Conservation (phyloP, 352 stramenopile genomes). For the Phytophthora tentaculata region DNA sequence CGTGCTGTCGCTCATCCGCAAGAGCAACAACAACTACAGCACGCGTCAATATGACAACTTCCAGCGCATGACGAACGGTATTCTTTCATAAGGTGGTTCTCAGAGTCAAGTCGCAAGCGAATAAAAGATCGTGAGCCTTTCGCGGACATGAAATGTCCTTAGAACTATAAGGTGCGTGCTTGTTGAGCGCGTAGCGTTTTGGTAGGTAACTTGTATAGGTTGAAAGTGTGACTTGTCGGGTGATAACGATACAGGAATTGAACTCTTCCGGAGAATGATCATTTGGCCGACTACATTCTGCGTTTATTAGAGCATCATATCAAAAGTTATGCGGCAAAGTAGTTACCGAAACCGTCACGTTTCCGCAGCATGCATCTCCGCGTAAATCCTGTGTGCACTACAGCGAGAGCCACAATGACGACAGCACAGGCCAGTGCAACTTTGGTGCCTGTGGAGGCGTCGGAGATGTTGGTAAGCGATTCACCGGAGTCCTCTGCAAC, state of each 20-base stretch:
- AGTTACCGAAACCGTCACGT: constrained; percentile 40
- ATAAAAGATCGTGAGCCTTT: constrained; percentile 14
- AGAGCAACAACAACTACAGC: constrained; percentile 94
- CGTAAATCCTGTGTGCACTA: constrained; percentile 76
- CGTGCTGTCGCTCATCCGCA: constrained; percentile 90
- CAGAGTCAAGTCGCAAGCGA: constrained; percentile 11
- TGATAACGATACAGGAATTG: constrained; percentile 7
- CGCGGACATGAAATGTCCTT: constrained; percentile 13
- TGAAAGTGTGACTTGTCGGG: constrained; percentile 1
- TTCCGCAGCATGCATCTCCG: constrained; percentile 74
- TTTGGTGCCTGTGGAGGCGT: constrained; percentile 67
- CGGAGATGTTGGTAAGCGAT: constrained; percentile 50
- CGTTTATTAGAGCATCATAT: constrained; percentile 14
- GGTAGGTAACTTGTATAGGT: constrained; percentile 15
- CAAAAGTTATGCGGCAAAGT: constrained; percentile 40
- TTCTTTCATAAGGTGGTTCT: constrained; percentile 68
- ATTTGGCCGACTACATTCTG: constrained; percentile 10
- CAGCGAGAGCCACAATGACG: constrained; percentile 55
- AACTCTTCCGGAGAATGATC: constrained; percentile 22
- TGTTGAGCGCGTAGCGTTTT: constrained; percentile 20
- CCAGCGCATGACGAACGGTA: constrained; percentile 95
- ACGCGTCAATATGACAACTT: constrained; percentile 95
- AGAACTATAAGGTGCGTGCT: constrained; percentile 26
- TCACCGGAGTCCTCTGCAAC: constrained; percentile 63
- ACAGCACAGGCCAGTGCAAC: constrained; percentile 54